A percentile compares a stretch with the other conserved stretches of the same genome.
These are phyloP conservation scores for Sporothrix curviconia DNA, from an alignment of 2,329 filamentous ascomycete species.

Conservation along the genomic window DNA sequence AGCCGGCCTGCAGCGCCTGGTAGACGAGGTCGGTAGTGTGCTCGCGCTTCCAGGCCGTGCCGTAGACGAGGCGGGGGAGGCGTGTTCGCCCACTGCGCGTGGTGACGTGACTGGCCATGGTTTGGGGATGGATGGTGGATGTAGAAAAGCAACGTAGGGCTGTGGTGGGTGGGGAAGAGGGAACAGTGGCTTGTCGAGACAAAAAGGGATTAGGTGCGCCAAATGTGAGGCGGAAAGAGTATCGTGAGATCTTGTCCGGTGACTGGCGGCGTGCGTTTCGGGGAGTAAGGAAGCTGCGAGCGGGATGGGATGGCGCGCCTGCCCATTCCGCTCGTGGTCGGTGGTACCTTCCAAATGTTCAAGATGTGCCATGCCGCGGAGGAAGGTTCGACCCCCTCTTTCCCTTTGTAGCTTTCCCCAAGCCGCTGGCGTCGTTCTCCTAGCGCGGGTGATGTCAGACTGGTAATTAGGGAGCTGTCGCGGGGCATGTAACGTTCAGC, in stretches of 20 bases:
- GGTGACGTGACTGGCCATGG: constrained; percentile 17
- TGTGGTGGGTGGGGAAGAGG: background rate
- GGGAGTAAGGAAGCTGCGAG: background rate
- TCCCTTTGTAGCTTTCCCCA: no score
- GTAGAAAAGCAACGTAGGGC: background rate
- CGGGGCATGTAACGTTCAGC: constrained; percentile 8
- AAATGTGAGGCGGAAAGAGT: no score
- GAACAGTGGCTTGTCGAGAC: background rate
- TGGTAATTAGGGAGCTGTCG: background rate
- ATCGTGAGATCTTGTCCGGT: no score
- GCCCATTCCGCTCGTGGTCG: constrained; percentile 3
- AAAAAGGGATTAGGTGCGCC: no score
- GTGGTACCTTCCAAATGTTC: background rate
- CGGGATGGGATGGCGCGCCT: no score
- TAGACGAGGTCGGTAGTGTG: constrained; percentile 61
- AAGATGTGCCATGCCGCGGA: no score
- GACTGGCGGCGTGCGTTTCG: background rate
- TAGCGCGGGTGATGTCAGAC: constrained; percentile 14
- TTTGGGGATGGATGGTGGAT: background rate
- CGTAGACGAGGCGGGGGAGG: constrained; percentile 60
- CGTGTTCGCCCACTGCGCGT: constrained; percentile 24
- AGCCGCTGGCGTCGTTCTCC: no score
- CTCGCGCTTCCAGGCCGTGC: constrained; percentile 81
- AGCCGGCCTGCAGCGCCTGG: constrained; percentile 60
- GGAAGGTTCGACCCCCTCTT: no score